phyloP scores from a whole-genome alignment of 1,139 yeast species.

The Scheffersomyces lignicola region DNA sequence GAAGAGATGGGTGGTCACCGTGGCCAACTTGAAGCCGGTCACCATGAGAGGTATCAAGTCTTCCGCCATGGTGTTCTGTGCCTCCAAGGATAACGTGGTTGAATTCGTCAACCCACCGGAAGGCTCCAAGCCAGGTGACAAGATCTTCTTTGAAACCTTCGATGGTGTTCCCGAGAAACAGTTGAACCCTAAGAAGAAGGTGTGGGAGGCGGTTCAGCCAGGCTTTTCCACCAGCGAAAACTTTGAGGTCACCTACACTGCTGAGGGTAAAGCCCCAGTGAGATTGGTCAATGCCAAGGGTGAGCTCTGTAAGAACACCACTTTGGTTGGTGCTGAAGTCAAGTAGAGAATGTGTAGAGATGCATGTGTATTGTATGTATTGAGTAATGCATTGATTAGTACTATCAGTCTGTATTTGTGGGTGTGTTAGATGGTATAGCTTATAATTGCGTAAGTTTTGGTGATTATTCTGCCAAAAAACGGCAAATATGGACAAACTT shows the following conservation, averaged over 20 bases:
- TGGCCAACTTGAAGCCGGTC: slow-evolving; percentile 64
- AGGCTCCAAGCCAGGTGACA: slow-evolving; percentile 95
- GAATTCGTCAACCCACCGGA: slow-evolving; percentile 96
- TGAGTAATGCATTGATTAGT: no score
- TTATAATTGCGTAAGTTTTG: no score
- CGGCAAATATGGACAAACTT: no score
- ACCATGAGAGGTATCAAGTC: slow-evolving; percentile 88
- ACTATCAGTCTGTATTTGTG: no score
- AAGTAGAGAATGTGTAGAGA: slow-evolving; percentile 40
- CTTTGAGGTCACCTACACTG: slow-evolving; percentile 77
- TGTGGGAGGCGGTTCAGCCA: slow-evolving; percentile 96
- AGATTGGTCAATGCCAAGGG: slow-evolving; percentile 78
- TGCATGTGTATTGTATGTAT: not conserved
- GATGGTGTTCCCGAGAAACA: slow-evolving; percentile 88
- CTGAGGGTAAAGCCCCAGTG: slow-evolving; percentile 76
- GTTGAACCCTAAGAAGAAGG: slow-evolving; percentile 96
- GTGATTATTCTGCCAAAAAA: no score
- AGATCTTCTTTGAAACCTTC: slow-evolving; percentile 88
- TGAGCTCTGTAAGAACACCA: slow-evolving; percentile 65
- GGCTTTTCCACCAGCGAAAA: slow-evolving; percentile 76
- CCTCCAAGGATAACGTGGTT: slow-evolving; percentile 66
- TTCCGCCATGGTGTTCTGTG: slow-evolving; percentile 96
- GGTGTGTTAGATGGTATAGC: no score
- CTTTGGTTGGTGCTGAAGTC: slow-evolving; percentile 70
- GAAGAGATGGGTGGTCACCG: slow-evolving; percentile 49